Evolutionary conservation across 495 filamentous ascomycete species (phyloP), one percentile per base, ranked within the genome.

Genomic region (Penicillium cosmopolitanum): DNA sequence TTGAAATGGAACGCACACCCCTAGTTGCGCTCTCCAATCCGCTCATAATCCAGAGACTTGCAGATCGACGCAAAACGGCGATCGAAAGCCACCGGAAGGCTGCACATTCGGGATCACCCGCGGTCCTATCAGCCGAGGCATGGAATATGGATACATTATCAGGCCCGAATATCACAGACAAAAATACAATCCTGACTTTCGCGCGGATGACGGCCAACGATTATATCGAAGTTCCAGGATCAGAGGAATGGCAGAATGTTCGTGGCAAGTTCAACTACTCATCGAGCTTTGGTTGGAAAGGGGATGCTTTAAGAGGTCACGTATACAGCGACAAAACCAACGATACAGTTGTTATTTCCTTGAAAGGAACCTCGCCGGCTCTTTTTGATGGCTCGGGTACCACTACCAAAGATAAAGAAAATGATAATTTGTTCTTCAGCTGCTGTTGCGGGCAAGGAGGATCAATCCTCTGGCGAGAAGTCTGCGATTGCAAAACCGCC

Each of bases 401-500:
- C 0, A 97, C 93, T 0, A 96, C 93, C 5, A 97, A 97, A 67
- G 95, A 98, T 75, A 98, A 98, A 73, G 77, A 90, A 50, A 98
- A 98, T 70, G 95, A 98, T 71, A 98, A 98, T 68, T 83, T 98
- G 9, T 96, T 94, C 70, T 97, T 97, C 77, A 93, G 93, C 68
- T 98, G 95, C 76, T 98, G 95, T 70, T 98, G 95, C 76, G 95
- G 86, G 11, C 91, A 97, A 76, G 91, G 96, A 57, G 91, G 92
- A 0, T 89, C 91, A 15, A 89, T 85, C 75, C 84, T 92, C 21
- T 97, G 92, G 89, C 85, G 87, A 53, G 88, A 95, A 67, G 92
- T 96, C 46, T 98, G 95, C 70, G 89, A 96, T 67, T 98, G 95
- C 71, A 89, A 90, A 64, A 89, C 85, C 13, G 81, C 84, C 5